phyloP scores from a whole-genome alignment of 2,329 filamentous ascomycete genomes.

The Trichoderma asperellum region DNA sequence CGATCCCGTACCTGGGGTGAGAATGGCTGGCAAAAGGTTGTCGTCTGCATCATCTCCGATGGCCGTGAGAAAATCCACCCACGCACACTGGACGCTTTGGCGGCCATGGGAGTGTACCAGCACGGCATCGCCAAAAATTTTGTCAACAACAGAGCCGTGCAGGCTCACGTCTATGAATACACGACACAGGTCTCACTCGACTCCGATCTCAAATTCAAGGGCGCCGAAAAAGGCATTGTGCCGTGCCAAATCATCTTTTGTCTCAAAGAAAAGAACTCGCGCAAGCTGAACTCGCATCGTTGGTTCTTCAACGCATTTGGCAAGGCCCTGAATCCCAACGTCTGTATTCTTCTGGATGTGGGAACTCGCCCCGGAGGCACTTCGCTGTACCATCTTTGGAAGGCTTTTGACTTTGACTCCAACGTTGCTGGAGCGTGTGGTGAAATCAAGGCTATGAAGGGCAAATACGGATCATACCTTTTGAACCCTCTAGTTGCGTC shows the following conservation, averaged over 20 bases:
- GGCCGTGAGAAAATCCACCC: slow-evolving; percentile 89
- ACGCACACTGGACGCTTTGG: slow-evolving; percentile 88
- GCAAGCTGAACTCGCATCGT: slow-evolving; percentile 96
- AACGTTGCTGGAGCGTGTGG: slow-evolving; percentile 96
- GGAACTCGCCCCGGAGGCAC: slow-evolving; percentile 88
- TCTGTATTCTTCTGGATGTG: slow-evolving; percentile 95
- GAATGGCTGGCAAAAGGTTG: slow-evolving; percentile 97
- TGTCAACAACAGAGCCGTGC: slow-evolving; percentile 94
- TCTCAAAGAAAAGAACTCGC: slow-evolving; percentile 94
- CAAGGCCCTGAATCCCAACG: slow-evolving; percentile 87
- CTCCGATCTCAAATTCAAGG: slow-evolving; percentile 96
- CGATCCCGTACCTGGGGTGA: slow-evolving; percentile 97
- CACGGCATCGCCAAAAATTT: slow-evolving; percentile 98
- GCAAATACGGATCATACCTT: slow-evolving; percentile 77
- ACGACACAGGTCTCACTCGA: slow-evolving; percentile 97
- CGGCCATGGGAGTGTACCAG: slow-evolving; percentile 97
- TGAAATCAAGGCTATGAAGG: slow-evolving; percentile 97
- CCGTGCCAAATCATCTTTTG: slow-evolving; percentile 99
- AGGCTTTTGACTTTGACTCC: slow-evolving; percentile 96
- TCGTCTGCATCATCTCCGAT: slow-evolving; percentile 95
- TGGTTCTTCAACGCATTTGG: slow-evolving; percentile 99
- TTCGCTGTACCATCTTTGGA: slow-evolving; percentile 97
- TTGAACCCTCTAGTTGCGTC: slow-evolving; percentile 94
- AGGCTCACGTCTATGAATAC: slow-evolving; percentile 97
- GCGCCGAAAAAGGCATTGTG: slow-evolving; percentile 97